Evolutionary conservation across 2,329 filamentous ascomycete genomes (phyloP).

Genomic region (Aureobasidium melanogenum): DNA sequence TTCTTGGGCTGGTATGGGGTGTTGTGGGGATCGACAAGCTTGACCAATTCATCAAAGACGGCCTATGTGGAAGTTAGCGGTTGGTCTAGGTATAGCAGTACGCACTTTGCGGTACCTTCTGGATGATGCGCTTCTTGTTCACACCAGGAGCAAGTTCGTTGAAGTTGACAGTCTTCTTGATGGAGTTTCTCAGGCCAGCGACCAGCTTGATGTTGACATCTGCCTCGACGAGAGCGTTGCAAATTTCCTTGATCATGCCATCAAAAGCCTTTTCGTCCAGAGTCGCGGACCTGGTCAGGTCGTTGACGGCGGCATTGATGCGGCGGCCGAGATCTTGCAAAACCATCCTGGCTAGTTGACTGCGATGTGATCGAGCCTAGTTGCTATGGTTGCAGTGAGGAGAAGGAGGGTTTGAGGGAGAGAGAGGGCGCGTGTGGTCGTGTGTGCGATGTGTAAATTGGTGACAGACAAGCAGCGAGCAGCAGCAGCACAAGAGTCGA

Average conservation of each 20-base stretch:
- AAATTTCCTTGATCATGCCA: slow-evolving; percentile 97
- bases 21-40: slow-evolving; percentile 88
- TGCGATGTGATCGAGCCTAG: slow-evolving; percentile 6
- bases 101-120: slow-evolving; percentile 48
- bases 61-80: slow-evolving; percentile 32
- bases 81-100: too few relatives aligned
- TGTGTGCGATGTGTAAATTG: background rate
- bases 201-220: slow-evolving; percentile 97
- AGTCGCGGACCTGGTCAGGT: slow-evolving; percentile 84
- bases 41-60: slow-evolving; percentile 93
- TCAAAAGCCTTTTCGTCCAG: slow-evolving; percentile 99
- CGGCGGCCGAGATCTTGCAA: slow-evolving; percentile 97
- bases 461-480: background rate
- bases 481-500: background rate
- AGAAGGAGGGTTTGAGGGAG: background rate
- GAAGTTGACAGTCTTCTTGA: slow-evolving; percentile 86
- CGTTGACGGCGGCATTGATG: slow-evolving; percentile 92
- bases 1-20: slow-evolving; percentile 97
- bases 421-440: background rate
- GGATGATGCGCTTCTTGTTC: slow-evolving; percentile 97
- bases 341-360: slow-evolving; percentile 58
- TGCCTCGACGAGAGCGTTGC: slow-evolving; percentile 86
- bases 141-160: slow-evolving; percentile 82
- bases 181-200: slow-evolving; percentile 82
- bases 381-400: background rate